A percentile compares a stretch with the other conserved stretches of the same genome.
Evolutionary conservation across 192 early-diverging fungal genomes (phyloP).

Genomic region (Chytriomyces sp.): DNA sequence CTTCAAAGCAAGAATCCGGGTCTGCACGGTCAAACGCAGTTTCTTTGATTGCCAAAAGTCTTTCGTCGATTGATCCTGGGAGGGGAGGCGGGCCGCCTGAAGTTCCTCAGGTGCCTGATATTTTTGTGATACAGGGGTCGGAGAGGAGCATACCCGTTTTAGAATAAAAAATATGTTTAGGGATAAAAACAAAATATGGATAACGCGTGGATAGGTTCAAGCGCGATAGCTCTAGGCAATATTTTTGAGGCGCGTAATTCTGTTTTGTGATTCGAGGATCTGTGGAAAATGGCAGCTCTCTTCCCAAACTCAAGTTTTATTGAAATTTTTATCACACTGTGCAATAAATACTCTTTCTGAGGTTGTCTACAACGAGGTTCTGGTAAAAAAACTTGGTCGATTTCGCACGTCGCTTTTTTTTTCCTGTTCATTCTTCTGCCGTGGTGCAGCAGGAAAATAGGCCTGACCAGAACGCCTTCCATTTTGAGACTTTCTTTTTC

Average conservation of each 20-base stretch:
- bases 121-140: slow-evolving; percentile 13
- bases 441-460: neutral
- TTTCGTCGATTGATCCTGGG: slow-evolving; percentile 4
- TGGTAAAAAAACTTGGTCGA: too few species aligned
- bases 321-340: too few species aligned
- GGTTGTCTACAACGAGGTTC: too few species aligned
- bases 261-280: too few species aligned
- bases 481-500: slow-evolving; percentile 2
- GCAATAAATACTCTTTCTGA: too few species aligned
- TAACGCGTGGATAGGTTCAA: too few species aligned
- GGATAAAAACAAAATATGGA: neutral
- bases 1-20: neutral
- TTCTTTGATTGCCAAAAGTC: slow-evolving; percentile 4
- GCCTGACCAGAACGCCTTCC: neutral
- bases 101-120: slow-evolving; percentile 14
- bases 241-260: too few species aligned
- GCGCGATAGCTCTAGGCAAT: too few species aligned
- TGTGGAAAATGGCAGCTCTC: too few species aligned
- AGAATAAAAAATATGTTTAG: neutral
- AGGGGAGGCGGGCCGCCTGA: neutral
- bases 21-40: neutral
- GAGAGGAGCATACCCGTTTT: neutral
- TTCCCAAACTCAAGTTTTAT: too few species aligned
- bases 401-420: neutral
- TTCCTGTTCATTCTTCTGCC: neutral